Conservation (phyloP, 352 stramenopile species). For the Pythium dissimile region DNA sequence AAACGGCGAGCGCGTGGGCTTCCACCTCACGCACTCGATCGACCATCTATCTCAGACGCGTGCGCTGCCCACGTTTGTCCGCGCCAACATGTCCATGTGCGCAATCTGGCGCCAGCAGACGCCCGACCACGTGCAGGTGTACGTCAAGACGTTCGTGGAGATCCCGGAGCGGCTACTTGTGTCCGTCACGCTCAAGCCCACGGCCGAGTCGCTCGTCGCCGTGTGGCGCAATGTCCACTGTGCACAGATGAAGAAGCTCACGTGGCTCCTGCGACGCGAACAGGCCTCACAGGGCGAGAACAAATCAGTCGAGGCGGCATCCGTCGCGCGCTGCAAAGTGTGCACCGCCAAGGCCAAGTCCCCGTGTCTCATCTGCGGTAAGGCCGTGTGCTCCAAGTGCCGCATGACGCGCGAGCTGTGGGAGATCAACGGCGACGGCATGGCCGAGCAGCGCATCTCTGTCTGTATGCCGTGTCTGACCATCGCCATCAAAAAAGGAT, state of each 20-base stretch:
- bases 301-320: background rate
- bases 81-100: slow-evolving; percentile 32
- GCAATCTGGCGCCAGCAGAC: slow-evolving; percentile 34
- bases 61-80: slow-evolving; percentile 19
- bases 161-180: slow-evolving; percentile 9
- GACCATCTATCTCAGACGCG: slow-evolving; percentile 9
- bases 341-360: slow-evolving; percentile 22
- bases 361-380: slow-evolving; percentile 14
- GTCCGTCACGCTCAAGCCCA: background rate
- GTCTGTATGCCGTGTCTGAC: slow-evolving; percentile 23
- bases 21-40: slow-evolving; percentile 56
- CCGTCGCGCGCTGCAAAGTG: slow-evolving; percentile 9
- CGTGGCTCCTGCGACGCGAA: slow-evolving; percentile 12
- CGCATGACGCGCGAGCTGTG: slow-evolving; percentile 18
- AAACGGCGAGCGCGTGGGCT: slow-evolving; percentile 46
- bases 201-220: slow-evolving; percentile 17
- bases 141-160: slow-evolving; percentile 14
- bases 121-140: slow-evolving; percentile 14
- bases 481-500: slow-evolving; percentile 6
- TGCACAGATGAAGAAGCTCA: slow-evolving; percentile 26
- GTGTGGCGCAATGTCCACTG: slow-evolving; percentile 24
- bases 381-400: slow-evolving; percentile 17
- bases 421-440: background rate
- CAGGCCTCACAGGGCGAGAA: no score
- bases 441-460: slow-evolving; percentile 6